These are phyloP conservation scores for Sporothrix protearum DNA, from an alignment of 2,329 filamentous ascomycete genomes.

Conservation along the genomic window DNA sequence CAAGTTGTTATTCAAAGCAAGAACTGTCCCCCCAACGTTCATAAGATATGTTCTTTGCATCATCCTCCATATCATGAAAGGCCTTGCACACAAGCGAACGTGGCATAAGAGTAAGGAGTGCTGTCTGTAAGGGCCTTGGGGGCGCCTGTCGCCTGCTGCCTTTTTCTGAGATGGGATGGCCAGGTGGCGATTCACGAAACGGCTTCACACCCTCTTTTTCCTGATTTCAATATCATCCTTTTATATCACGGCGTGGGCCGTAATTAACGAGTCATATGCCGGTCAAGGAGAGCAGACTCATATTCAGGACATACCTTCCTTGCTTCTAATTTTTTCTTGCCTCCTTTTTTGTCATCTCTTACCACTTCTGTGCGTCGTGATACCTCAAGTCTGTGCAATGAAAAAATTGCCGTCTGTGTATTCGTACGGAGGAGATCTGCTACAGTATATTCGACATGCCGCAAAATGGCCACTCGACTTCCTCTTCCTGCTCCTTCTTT, in stretches of 20 bases:
- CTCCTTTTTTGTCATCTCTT: not conserved
- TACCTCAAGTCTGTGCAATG: not conserved
- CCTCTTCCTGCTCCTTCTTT: not conserved
- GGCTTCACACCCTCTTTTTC: conserved; percentile 6
- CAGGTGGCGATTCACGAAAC: conserved; percentile 7
- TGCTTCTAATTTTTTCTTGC: not conserved
- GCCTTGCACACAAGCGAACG: not conserved
- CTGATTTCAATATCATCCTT: not conserved
- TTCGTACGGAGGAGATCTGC: not conserved
- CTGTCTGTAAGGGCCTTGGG: not conserved
- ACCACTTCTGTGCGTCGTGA: not conserved
- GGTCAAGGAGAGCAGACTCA: not conserved
- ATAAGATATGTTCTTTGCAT: not conserved
- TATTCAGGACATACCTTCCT: not conserved
- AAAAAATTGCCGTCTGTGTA: not conserved
- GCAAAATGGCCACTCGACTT: not conserved
- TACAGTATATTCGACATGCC: not conserved
- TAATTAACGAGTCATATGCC: not conserved
- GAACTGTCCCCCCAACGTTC: not conserved
- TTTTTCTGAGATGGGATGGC: not conserved
- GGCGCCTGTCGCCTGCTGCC: not conserved
- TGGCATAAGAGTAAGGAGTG: not conserved
- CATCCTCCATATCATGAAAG: not conserved
- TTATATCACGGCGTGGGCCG: not conserved
- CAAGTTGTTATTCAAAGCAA: not conserved